Evolutionary conservation across 176 grass and related monocot genomes (phyloP).

Genomic region (Microstegium vimineum): DNA sequence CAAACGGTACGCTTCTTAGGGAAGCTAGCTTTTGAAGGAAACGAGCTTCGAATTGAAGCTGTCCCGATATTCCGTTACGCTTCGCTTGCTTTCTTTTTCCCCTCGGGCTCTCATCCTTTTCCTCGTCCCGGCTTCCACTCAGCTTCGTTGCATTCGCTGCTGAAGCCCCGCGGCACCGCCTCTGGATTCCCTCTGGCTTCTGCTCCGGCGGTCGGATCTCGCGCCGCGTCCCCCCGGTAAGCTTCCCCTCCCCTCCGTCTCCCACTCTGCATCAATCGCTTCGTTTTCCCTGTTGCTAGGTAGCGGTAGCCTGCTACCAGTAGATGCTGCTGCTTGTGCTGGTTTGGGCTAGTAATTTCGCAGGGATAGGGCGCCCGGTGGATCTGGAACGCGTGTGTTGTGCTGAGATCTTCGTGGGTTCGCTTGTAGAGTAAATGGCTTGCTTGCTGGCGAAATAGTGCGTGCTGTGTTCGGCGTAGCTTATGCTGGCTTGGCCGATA

Average conservation of each 20-base stretch:
- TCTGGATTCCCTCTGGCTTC: slow-evolving; percentile 32
- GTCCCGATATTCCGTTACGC: neutral
- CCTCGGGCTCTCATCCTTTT: slow-evolving; percentile 23
- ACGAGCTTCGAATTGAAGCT: neutral
- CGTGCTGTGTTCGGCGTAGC: neutral
- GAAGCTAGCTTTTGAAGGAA: neutral
- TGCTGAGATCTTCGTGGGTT: slow-evolving; percentile 26
- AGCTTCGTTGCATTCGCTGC: slow-evolving; percentile 4
- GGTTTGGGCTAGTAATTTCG: slow-evolving; percentile 11
- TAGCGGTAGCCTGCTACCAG: neutral
- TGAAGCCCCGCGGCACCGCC: neutral
- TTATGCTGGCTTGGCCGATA: neutral
- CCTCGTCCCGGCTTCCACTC: slow-evolving; percentile 26
- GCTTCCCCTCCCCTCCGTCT: neutral
- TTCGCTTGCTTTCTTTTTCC: neutral
- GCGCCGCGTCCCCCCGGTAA: neutral
- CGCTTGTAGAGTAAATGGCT: neutral
- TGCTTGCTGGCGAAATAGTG: neutral
- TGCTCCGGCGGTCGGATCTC: slow-evolving; percentile 6
- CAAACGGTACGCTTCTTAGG: neutral
- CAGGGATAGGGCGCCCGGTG: neutral
- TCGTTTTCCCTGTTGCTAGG: neutral
- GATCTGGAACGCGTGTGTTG: slow-evolving; percentile 30
- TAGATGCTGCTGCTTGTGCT: slow-evolving; percentile 13
- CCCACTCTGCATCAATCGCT: neutral